These are phyloP conservation scores for Colletotrichum somersetense DNA, from an alignment of 2,329 filamentous ascomycete genomes.

Conservation along the genomic window DNA sequence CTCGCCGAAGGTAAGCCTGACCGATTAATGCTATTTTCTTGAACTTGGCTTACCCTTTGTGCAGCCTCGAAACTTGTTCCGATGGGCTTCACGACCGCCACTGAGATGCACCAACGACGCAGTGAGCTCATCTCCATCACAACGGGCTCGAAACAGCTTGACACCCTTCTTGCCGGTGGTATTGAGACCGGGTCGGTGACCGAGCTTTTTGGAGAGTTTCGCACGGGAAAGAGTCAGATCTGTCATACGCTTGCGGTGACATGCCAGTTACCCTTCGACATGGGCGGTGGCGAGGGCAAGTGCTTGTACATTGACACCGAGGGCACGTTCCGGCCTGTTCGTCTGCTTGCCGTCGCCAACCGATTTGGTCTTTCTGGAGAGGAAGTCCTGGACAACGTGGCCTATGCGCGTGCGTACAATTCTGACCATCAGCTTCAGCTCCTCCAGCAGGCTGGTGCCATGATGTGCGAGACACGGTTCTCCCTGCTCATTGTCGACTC, in stretches of 20 bases:
- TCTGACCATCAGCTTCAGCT: slow-evolving; percentile 97
- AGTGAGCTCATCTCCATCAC: slow-evolving; percentile 98
- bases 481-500: slow-evolving; percentile 96
- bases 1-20: slow-evolving; percentile 79
- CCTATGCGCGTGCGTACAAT: slow-evolving; percentile 98
- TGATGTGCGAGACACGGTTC: slow-evolving; percentile 99
- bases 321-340: slow-evolving; percentile 94
- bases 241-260: slow-evolving; percentile 99
- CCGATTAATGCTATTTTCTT: slow-evolving; percentile 39
- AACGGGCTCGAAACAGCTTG: slow-evolving; percentile 96
- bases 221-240: slow-evolving; percentile 98
- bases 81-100: slow-evolving; percentile 99
- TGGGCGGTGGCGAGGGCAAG: slow-evolving; percentile 98
- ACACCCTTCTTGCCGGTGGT: slow-evolving; percentile 93
- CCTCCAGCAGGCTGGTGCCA: slow-evolving; percentile 92
- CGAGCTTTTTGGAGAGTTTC: slow-evolving; percentile 97
- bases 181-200: slow-evolving; percentile 98
- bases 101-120: slow-evolving; percentile 97
- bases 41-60: neutral
- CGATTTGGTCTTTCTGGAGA: slow-evolving; percentile 95
- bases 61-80: slow-evolving; percentile 94
- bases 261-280: slow-evolving; percentile 97
- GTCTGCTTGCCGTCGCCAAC: slow-evolving; percentile 90
- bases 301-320: slow-evolving; percentile 99
- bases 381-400: slow-evolving; percentile 97